Evolutionary conservation across 2,329 filamentous ascomycete species (phyloP), one percentile per base, ranked within the genome.

Genomic region (Ophiosphaerella narmari): DNA sequence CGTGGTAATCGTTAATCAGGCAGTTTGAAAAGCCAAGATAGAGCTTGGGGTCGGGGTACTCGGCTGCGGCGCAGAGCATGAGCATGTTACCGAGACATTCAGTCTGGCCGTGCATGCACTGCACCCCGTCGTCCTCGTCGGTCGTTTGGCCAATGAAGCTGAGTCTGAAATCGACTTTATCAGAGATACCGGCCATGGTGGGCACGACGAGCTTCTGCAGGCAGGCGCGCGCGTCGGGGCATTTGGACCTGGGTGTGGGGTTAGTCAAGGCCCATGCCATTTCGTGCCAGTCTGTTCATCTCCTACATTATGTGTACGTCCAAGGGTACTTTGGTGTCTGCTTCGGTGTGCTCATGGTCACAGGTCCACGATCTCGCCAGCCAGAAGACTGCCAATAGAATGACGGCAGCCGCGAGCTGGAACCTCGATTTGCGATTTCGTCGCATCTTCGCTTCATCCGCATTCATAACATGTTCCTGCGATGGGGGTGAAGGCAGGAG

Each of bases 61-160:
- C 81, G 56, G 88, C 80, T 51, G 87, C 86, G 31, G 92, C 92
- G 76, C 94, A 99, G 42, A 99, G 87, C 72, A 96, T 88, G 73
- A 99, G 80, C 70, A 96, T 96, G 76, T 99, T 91, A 54, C 94
- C 94, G 65, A 97, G 84, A 73, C 90, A 99, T 76, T 99, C 94
- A 36, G 81, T 82, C 5, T 91, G 89, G 7, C 94, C 94, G 72
- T 99, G 94, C 76, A 81, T 93, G 78, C 94, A 99, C 31, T 85
- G 80, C 52, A 97, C 87, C 46, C 91, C 92, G 63, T 92, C 90
- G 63, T 94, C 88, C 55, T 86, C 80, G 43, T 89, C 86, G 39
- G 79, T 75, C 76, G 86, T 63, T 74, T 88, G 82, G 45, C 93
- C 94, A 66, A 99, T 96, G 67, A 89, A 97, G 7, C 90, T 94